Percentiles rank a stretch among this genome's conserved stretches.
Conservation (phyloP, 352 stramenopile genomes). For the Globisporangium acanthophoron region DNA sequence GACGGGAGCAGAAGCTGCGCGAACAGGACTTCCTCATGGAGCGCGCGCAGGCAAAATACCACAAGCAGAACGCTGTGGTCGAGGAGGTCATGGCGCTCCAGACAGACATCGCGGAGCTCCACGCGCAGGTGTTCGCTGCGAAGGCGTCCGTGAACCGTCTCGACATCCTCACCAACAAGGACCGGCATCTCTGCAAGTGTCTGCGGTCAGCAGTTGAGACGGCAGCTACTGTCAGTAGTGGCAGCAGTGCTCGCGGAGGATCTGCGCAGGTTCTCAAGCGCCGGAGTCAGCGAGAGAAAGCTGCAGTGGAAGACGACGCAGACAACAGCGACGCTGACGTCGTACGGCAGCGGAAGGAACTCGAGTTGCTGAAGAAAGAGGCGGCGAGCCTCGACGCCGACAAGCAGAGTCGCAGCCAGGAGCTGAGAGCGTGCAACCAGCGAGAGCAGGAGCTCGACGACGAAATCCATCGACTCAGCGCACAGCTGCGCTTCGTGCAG, state of each 20-base stretch:
- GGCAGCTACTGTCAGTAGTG: background rate
- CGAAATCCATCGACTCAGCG: constrained; percentile 24
- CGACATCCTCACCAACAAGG: constrained; percentile 52
- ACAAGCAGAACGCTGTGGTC: constrained; percentile 42
- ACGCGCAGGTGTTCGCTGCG: constrained; percentile 28
- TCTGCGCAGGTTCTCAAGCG: constrained; percentile 2
- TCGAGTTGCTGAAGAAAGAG: constrained; percentile 35
- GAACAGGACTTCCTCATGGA: constrained; percentile 60
- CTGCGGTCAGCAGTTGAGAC: constrained; percentile 15
- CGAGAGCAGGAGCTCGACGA: constrained; percentile 26
- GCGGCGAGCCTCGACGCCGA: constrained; percentile 26
- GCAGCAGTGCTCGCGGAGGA: background rate
- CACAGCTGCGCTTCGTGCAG: constrained; percentile 38
- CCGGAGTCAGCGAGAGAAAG: constrained; percentile 1
- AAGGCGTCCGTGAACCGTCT: constrained; percentile 33
- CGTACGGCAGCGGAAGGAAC: constrained; percentile 27
- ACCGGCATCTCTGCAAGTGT: constrained; percentile 51
- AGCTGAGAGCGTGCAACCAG: constrained; percentile 19
- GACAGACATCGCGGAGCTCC: constrained; percentile 28
- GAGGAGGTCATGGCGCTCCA: constrained; percentile 53
- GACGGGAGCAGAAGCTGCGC: constrained; percentile 26
- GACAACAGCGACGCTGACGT: constrained; percentile 10
- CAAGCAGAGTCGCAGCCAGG: constrained; percentile 12
- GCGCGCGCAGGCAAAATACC: constrained; percentile 57
- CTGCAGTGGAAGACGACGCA: constrained; percentile 5